Evolutionary conservation across 2,329 filamentous ascomycete genomes (phyloP).

Genomic region (Aspergillus flavus): DNA sequence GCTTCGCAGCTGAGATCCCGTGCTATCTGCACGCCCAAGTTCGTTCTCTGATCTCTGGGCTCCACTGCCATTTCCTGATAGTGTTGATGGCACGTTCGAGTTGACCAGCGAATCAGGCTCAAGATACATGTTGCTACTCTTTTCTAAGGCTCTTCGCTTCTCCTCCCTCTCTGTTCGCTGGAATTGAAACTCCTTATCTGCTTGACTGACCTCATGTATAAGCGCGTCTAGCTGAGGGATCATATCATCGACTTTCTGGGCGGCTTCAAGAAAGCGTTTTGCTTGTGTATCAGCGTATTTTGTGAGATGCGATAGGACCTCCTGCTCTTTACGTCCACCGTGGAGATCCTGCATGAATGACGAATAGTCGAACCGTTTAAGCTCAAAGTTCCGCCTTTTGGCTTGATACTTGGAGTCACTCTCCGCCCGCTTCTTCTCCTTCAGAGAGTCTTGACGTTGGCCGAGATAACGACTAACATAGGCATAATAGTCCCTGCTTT

Average conservation of each 20-base stretch:
- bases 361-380: constrained; percentile 98
- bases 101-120: constrained; percentile 66
- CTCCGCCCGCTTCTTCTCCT: constrained; percentile 93
- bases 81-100: constrained; percentile 36
- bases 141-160: constrained; percentile 86
- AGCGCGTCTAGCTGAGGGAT: constrained; percentile 88
- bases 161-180: constrained; percentile 94
- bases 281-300: constrained; percentile 92
- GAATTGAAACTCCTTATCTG: constrained; percentile 95
- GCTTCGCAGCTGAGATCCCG: constrained; percentile 66
- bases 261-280: constrained; percentile 75
- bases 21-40: constrained; percentile 72
- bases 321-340: constrained; percentile 96
- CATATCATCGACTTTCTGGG: constrained; percentile 84
- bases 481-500: constrained; percentile 97
- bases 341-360: constrained; percentile 99
- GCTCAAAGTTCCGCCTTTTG: constrained; percentile 91
- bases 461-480: constrained; percentile 96
- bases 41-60: constrained; percentile 67
- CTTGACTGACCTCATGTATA: constrained; percentile 83
- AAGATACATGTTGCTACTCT: constrained; percentile 73
- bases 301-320: constrained; percentile 90
- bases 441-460: constrained; percentile 90
- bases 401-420: constrained; percentile 95
- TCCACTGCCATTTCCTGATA: constrained; percentile 47